A percentile compares a stretch with the other conserved stretches of the same genome.
These are phyloP conservation scores for Aphanoascus verrucosus DNA, from an alignment of 2,329 filamentous ascomycete genomes.

Conservation along the genomic window DNA sequence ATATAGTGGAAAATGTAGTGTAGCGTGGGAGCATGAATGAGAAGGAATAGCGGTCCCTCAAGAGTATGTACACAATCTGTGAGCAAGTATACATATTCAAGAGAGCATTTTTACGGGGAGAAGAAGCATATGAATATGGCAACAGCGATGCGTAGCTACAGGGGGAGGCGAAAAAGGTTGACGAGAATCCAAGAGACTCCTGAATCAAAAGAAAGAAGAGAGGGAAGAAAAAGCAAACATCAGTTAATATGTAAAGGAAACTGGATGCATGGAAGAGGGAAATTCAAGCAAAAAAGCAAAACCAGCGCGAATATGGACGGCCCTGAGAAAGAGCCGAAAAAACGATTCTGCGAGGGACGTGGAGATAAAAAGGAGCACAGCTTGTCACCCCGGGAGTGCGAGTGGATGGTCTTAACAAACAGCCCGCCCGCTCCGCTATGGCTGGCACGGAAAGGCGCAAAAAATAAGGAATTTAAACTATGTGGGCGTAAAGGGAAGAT, in stretches of 20 bases:
- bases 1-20: not conserved
- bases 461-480: not conserved
- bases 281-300: not conserved
- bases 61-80: too few relatives aligned
- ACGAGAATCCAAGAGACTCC: not conserved
- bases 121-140: not conserved
- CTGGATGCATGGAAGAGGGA: not conserved
- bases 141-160: not conserved
- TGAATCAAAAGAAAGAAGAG: not conserved
- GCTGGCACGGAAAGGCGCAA: not conserved
- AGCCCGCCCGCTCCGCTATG: not conserved
- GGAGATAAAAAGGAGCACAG: not conserved
- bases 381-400: not conserved
- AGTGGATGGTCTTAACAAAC: not conserved
- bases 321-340: not conserved
- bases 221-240: not conserved
- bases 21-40: constrained; percentile 8
- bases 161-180: constrained; percentile 7
- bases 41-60: not conserved
- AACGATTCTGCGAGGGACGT: not conserved
- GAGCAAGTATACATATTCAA: too few relatives aligned
- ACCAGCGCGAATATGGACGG: not conserved
- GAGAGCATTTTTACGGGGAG: not conserved
- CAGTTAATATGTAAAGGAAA: not conserved
- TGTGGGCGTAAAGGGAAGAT: not conserved